Evolutionary conservation across 163 green algal genomes (phyloP), one percentile per base, ranked within the genome.

Genomic region (Scenedesmus sp.): DNA sequence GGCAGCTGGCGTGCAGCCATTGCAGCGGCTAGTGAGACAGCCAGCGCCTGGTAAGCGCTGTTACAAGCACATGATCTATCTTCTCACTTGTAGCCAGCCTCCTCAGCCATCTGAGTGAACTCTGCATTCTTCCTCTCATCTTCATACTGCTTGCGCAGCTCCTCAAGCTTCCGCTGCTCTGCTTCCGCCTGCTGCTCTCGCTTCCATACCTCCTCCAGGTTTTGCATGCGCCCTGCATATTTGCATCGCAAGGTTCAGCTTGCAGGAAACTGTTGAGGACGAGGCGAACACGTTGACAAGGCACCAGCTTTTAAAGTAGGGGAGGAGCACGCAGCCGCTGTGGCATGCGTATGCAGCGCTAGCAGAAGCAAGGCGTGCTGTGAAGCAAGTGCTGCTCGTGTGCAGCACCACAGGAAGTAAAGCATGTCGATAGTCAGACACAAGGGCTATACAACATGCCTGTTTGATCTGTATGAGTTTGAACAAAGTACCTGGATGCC

Each of bases 201-300:
- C 89, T 99, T 98, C 97, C 97, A 99, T 18, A 99, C 96, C 93
- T 98, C 95, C 92, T 99, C 97, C 84, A 97, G 85, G 93, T 99
- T 99, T 67, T 96, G 93, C 2, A 97, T 89, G 34, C 96, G 87
- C 54, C 87, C 87, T 90, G 86, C 16, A 70, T 34, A 13, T 12
- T 4, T 13, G 34, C 89, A 3, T 94, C 95, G 18, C 15, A 52
- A 46, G 18, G 67, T 4, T 62, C 4, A 64, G 54, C 54, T 67
- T 26, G 6, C 23, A 55, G 82, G 20, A 54, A 88, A n/a, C 82
- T 20, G 7, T 3, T 55, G n/a, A n/a, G n/a, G n/a, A n/a, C n/a
- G n/a, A n/a, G n/a, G n/a, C n/a, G 57, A 70, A 4, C 55, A 70
- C 12, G 15, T 16, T 74, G 56, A 66, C 16, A 64, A 34, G 6